Evolutionary conservation across 1,284 basidiomycete genomes (phyloP).

Genomic region (Cryptococcus depauperatus): DNA sequence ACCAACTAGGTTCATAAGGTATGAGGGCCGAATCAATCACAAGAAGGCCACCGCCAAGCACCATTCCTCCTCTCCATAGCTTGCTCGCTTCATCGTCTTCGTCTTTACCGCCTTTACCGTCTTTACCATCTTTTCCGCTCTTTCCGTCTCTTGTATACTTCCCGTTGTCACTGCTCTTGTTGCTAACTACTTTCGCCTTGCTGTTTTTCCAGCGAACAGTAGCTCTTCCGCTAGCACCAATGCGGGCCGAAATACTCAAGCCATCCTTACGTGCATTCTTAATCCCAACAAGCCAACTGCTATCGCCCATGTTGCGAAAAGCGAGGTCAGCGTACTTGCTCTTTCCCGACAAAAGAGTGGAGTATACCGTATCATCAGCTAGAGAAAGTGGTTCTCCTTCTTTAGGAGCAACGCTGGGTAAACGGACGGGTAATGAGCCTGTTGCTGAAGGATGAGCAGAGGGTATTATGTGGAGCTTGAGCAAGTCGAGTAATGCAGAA

Average conservation of each 20-base stretch:
- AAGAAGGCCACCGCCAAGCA: constrained; percentile 68
- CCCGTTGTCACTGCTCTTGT: not conserved
- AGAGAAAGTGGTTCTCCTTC: constrained; percentile 59
- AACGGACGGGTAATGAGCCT: constrained; percentile 5
- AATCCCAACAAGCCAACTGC: constrained; percentile 72
- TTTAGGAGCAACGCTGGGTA: constrained; percentile 15
- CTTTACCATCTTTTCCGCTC: constrained; percentile 8
- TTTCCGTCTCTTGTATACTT: constrained; percentile 3
- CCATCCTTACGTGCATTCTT: constrained; percentile 65
- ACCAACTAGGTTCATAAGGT: constrained; percentile 81
- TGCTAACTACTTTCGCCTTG: constrained; percentile 49
- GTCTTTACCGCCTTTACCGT: constrained; percentile 2
- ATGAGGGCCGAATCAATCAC: constrained; percentile 73
- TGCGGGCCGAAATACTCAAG: constrained; percentile 63
- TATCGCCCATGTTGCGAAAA: constrained; percentile 54
- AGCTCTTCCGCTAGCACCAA: constrained; percentile 72
- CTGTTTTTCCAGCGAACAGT: constrained; percentile 49
- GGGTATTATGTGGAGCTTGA: constrained; percentile 83
- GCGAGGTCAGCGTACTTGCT: constrained; percentile 71
- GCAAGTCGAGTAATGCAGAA: constrained; percentile 57
- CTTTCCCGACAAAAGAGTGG: constrained; percentile 57
- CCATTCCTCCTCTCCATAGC: constrained; percentile 41
- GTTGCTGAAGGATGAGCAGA: constrained; percentile 15
- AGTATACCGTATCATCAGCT: constrained; percentile 62
- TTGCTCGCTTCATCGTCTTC: constrained; percentile 11